Conservation (phyloP, 306 rosid species). For the Phaseolus lunatus region DNA sequence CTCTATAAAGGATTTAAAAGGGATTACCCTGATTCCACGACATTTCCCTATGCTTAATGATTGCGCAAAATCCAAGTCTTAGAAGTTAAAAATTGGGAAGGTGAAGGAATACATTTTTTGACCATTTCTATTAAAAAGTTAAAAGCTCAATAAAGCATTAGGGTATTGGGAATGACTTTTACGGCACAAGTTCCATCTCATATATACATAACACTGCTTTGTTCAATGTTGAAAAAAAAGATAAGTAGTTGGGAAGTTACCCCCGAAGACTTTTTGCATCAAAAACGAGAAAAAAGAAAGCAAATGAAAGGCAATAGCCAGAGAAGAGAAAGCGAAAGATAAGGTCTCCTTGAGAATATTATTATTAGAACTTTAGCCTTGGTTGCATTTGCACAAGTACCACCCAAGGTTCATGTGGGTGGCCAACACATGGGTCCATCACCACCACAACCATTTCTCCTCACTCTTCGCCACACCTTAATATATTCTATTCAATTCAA, state of each 20-base stretch:
- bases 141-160: not conserved
- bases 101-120: not conserved
- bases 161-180: slow-evolving; percentile 9
- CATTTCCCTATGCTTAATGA: not conserved
- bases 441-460: slow-evolving; percentile 2
- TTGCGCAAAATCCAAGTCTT: slow-evolving; percentile 4
- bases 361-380: slow-evolving; percentile 41
- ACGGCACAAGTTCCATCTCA: slow-evolving; percentile 38
- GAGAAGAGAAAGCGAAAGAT: not conserved
- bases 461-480: not conserved
- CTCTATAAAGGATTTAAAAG: not conserved
- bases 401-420: slow-evolving; percentile 41
- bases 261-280: slow-evolving; percentile 45
- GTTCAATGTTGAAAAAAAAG: slow-evolving; percentile 35
- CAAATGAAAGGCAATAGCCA: not conserved
- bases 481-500: not conserved
- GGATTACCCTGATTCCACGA: not conserved
- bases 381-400: slow-evolving; percentile 1
- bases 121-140: slow-evolving; percentile 1
- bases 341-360: not conserved
- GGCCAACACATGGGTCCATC: slow-evolving; percentile 52
- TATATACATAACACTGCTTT: not conserved
- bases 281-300: slow-evolving; percentile 42
- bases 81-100: not conserved
- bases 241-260: slow-evolving; percentile 43